Conservation (phyloP, 345 rosid species). For the Salix viminalis region DNA sequence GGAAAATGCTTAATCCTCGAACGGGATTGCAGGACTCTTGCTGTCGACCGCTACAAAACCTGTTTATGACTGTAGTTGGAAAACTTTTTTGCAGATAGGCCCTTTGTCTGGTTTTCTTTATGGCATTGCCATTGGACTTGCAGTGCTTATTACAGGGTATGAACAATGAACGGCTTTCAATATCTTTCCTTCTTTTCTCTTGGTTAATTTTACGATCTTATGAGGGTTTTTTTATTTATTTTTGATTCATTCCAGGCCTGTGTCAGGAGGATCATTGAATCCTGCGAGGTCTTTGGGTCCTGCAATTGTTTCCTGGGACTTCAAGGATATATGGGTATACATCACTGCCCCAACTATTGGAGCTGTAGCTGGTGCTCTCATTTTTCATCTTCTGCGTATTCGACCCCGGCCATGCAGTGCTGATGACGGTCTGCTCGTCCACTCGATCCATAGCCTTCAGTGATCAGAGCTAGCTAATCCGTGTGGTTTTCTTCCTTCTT, state of each 20-base stretch:
- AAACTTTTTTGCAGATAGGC: slow-evolving; percentile 40
- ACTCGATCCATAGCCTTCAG: neutral
- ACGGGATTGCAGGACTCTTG: no score
- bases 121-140: slow-evolving; percentile 67
- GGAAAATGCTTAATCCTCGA: no score
- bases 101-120: slow-evolving; percentile 56
- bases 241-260: slow-evolving; percentile 42
- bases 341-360: slow-evolving; percentile 65
- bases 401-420: slow-evolving; percentile 27
- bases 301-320: slow-evolving; percentile 67
- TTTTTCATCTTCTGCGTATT: slow-evolving; percentile 41
- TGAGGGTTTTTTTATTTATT: neutral
- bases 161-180: neutral
- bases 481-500: no score
- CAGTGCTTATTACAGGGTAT: slow-evolving; percentile 77
- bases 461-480: neutral
- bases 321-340: slow-evolving; percentile 69
- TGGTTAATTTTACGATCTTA: no score
- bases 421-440: slow-evolving; percentile 13
- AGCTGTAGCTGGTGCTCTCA: slow-evolving; percentile 53
- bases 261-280: slow-evolving; percentile 91
- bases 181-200: no score
- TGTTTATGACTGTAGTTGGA: neutral
- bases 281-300: slow-evolving; percentile 95
- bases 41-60: no score